These are phyloP conservation scores for Phlyctochytrium bullatum DNA, from an alignment of 192 early-diverging fungal species.

Conservation along the genomic window DNA sequence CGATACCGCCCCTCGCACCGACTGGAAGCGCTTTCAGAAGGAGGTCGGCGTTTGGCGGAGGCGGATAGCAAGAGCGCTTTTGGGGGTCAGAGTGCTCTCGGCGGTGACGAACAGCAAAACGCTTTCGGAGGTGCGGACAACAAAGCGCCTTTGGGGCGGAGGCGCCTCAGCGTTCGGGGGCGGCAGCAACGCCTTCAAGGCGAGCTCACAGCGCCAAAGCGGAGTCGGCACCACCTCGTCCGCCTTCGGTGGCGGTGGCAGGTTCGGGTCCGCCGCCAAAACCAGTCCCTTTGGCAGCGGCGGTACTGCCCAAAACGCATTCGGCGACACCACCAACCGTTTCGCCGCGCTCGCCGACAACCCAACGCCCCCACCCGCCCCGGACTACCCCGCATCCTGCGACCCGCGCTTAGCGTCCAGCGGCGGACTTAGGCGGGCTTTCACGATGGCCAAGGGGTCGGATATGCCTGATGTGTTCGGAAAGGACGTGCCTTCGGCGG, in stretches of 20 bases:
- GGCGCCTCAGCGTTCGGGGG: background rate
- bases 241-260: background rate
- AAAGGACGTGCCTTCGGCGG: slow-evolving; percentile 4
- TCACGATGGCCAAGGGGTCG: too few relatives aligned
- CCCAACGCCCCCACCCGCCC: background rate
- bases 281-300: too few relatives aligned
- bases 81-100: background rate
- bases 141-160: background rate
- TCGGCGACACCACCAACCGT: background rate
- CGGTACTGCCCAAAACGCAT: too few relatives aligned
- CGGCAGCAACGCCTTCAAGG: background rate
- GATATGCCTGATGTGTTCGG: background rate
- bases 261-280: too few relatives aligned
- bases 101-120: background rate
- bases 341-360: background rate
- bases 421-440: too few relatives aligned
- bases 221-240: background rate
- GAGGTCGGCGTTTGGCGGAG: background rate
- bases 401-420: background rate
- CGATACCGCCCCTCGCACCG: too few relatives aligned
- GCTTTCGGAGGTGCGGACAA: background rate
- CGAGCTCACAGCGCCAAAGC: background rate
- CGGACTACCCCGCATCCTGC: background rate
- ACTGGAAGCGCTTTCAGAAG: too few relatives aligned
- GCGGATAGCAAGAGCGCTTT: too few relatives aligned